phyloP scores from a whole-genome alignment of 306 rosid species.

The Vigna mungo region DNA sequence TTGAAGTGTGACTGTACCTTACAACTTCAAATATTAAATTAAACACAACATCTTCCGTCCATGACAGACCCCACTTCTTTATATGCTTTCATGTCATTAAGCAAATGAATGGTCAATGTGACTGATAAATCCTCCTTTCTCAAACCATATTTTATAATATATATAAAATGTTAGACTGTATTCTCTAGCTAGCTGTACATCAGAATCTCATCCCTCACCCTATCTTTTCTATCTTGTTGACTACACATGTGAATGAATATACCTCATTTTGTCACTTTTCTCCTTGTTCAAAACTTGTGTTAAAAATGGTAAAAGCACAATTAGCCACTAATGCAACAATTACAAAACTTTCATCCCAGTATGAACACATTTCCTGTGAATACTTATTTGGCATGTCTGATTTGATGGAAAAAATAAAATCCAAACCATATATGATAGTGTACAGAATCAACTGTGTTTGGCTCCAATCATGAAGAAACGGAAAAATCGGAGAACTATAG shows the following conservation, averaged over 20 bases:
- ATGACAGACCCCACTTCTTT: constrained; percentile 48
- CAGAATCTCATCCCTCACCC: constrained; percentile 37
- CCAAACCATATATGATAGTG: not conserved
- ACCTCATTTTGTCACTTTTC: constrained; percentile 14
- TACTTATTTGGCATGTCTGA: no score
- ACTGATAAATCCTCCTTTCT: constrained; percentile 45
- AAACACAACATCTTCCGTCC: constrained; percentile 52
- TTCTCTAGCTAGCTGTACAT: constrained; percentile 35
- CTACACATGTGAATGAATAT: constrained; percentile 20
- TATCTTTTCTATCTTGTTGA: not conserved
- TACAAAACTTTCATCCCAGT: no score
- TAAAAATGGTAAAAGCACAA: not conserved
- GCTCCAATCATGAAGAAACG: no score
- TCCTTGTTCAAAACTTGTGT: not conserved
- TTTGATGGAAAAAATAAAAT: no score
- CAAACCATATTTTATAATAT: not conserved
- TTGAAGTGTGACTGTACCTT: constrained; percentile 47
- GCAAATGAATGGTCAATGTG: constrained; percentile 63
- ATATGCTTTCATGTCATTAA: constrained; percentile 52
- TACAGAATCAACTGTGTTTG: not conserved
- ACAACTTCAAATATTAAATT: constrained; percentile 30
- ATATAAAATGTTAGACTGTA: constrained; percentile 4
- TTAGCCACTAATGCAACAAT: not conserved
- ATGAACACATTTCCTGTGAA: no score
- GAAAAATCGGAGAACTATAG: no score